Evolutionary conservation across 108 stramenopile genomes (phyloP), one percentile per base, ranked within the genome.

Genomic region (Nitzschia sp.): DNA sequence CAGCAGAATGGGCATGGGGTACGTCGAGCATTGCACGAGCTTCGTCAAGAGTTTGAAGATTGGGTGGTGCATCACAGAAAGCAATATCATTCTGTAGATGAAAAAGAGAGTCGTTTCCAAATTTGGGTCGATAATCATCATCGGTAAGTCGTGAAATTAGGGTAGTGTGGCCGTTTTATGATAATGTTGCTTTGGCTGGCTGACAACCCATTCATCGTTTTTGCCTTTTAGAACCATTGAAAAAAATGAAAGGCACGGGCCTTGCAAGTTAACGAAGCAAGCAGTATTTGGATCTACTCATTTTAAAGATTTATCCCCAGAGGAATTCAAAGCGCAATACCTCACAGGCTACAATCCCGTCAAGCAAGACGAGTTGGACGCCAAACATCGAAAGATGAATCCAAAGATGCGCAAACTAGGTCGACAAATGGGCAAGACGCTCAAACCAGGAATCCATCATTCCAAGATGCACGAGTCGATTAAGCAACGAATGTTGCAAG

Each of bases 111-210:
- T 45, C 72, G 93, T 45, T 94, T 94, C 62, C 53, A 66, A 34
- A 79, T 94, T 68, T 94, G 93, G 93, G 64, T 59, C 57, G 77
- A 82, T 29, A 94, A 91, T 76, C 90, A 94, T 71, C 66, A 73
- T 31, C 61, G 76, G 83, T 85, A 65, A 68, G 81, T 63, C 45
- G 17, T 58, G 5, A 19, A 21, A 25, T 5, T 16, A 27, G 28
- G 50, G 23, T 62, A 1, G 17, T 25, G 19, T 50, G 21, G 3
- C 53, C 21, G 5, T 25, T 23, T 47, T 48, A 19, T 31, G 19
- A 31, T 15, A n/a, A n/a, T n/a, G n/a, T n/a, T n/a, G n/a, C n/a
- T 27, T 56, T 2, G 31, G 6, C n/a, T 41, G 53, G 63, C 21
- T 21, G 30, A 44, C 25, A 41, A 6, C 38, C 2, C 56, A 34